phyloP scores from a whole-genome alignment of 768 basidiomycete genomes.

The Phaeolepiota aurea region DNA sequence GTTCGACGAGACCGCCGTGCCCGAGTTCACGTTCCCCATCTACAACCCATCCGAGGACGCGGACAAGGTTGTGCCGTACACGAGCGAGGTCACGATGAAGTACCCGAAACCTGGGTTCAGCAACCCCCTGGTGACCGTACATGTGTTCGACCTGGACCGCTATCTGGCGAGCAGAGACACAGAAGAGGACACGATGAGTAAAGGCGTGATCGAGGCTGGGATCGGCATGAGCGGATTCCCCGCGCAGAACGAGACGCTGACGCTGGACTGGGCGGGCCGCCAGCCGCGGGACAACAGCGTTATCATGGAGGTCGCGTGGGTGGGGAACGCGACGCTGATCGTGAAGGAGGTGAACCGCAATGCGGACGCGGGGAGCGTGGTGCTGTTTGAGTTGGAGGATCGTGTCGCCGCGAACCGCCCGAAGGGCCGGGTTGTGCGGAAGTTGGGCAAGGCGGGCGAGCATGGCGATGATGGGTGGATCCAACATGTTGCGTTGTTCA shows the following conservation, averaged over 20 bases:
- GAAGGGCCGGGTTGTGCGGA: conserved; percentile 56
- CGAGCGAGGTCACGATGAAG: conserved; percentile 57
- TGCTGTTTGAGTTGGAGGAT: conserved; percentile 56
- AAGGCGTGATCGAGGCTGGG: no score
- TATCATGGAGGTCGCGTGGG: conserved; percentile 82
- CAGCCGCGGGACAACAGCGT: conserved; percentile 56
- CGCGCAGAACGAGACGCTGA: conserved; percentile 30
- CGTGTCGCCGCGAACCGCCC: conserved; percentile 16
- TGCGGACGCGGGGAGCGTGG: conserved; percentile 71
- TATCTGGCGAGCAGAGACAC: conserved; percentile 39
- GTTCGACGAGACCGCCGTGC: conserved; percentile 84
- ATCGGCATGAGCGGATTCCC: conserved; percentile 7
- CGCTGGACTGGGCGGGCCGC: conserved; percentile 60
- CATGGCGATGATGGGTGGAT: conserved; percentile 94
- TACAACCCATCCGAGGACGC: conserved; percentile 81
- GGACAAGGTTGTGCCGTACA: conserved; percentile 72
- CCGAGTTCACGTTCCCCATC: conserved; percentile 80
- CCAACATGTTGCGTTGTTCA: conserved; percentile 55
- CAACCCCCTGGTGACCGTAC: conserved; percentile 79
- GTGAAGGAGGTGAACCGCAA: conserved; percentile 85
- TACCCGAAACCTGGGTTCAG: conserved; percentile 89
- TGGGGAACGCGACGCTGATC: conserved; percentile 64
- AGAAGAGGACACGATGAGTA: no score
- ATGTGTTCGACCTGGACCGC: conserved; percentile 69
- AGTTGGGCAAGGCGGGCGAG: conserved; percentile 75